A percentile compares a stretch with the other conserved stretches of the same genome.
Evolutionary conservation across 192 early-diverging fungal genomes (phyloP).

Genomic region (Linnemannia zychae): DNA sequence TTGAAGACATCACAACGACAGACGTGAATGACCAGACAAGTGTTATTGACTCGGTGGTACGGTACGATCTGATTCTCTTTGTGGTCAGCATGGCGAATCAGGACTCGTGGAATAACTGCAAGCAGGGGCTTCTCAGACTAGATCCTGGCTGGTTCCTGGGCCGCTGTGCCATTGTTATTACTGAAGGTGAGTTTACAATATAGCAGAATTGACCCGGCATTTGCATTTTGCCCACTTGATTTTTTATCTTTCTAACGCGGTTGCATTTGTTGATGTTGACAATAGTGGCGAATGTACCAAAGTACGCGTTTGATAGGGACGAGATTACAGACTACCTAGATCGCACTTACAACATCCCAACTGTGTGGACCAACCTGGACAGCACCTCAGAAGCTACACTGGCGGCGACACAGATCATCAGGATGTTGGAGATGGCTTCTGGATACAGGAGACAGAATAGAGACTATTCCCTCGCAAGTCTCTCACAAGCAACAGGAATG

Average conservation of each 20-base stretch:
- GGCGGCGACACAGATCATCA: constrained; percentile 27
- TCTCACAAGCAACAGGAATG: neutral
- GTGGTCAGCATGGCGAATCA: constrained; percentile 39
- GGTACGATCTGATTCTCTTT: constrained; percentile 49
- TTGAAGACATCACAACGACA: neutral
- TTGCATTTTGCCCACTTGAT: neutral
- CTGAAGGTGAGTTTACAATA: constrained; percentile 19
- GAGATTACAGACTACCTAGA: constrained; percentile 33
- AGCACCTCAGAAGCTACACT: constrained; percentile 16
- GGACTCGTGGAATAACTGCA: constrained; percentile 38
- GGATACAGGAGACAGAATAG: constrained; percentile 24
- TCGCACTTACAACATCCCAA: constrained; percentile 28
- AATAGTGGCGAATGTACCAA: constrained; percentile 29
- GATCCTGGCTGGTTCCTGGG: constrained; percentile 49
- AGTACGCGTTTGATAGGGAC: constrained; percentile 52
- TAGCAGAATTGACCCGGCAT: neutral
- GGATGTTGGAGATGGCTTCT: constrained; percentile 29
- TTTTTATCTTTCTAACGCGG: neutral
- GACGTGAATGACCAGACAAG: neutral
- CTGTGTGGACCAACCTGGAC: constrained; percentile 38
- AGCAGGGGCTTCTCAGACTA: constrained; percentile 18
- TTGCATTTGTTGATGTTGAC: too few species aligned
- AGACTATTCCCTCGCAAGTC: neutral
- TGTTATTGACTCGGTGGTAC: constrained; percentile 19
- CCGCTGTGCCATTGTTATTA: constrained; percentile 44